A percentile compares a stretch with the other conserved stretches of the same genome.
These are phyloP conservation scores for Lavandula angustifolia DNA, from an alignment of 257 asterid species.

Conservation along the genomic window DNA sequence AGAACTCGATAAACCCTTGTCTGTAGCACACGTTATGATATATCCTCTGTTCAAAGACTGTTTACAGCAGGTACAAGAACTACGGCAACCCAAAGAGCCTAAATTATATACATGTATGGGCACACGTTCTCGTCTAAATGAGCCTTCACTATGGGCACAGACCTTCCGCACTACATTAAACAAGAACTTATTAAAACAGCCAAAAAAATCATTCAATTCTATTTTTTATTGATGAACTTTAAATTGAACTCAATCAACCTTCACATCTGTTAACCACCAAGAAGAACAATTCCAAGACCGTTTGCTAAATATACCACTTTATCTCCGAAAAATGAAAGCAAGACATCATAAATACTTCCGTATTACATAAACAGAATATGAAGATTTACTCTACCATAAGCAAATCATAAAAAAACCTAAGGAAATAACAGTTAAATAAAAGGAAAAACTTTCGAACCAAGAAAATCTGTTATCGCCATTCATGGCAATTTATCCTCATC, in stretches of 20 bases:
- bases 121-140: too few relatives aligned
- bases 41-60: background rate
- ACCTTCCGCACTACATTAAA: background rate
- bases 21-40: background rate
- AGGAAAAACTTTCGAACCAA: too few relatives aligned
- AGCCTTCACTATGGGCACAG: too few relatives aligned
- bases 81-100: background rate
- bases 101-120: background rate
- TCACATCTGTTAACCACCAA: constrained; percentile 3
- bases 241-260: background rate
- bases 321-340: constrained; percentile 3
- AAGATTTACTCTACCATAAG: background rate
- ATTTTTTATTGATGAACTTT: background rate
- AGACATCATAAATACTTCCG: background rate
- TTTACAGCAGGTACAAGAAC: constrained; percentile 2
- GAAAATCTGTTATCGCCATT: background rate
- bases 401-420: background rate
- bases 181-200: background rate
- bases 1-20: background rate
- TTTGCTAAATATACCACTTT: constrained; percentile 6
- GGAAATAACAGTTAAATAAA: background rate
- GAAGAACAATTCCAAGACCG: background rate
- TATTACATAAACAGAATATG: background rate
- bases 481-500: background rate
- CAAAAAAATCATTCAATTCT: background rate